Conservation (phyloP, 768 basidiomycete genomes). For the Phanerochaete sordida region DNA sequence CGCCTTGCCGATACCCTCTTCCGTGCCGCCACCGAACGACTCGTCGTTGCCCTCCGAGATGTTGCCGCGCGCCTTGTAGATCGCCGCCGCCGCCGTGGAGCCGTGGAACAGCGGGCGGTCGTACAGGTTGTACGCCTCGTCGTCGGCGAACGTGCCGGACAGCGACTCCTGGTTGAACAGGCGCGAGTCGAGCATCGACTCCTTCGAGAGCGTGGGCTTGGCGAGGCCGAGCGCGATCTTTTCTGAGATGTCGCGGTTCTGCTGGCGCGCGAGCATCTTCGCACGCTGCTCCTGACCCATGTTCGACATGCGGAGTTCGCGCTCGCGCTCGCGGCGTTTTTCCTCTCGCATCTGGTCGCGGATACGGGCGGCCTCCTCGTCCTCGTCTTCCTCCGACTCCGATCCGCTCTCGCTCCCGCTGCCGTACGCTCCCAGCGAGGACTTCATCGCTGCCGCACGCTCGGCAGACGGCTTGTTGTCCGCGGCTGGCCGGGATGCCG, state of each 20-base stretch:
- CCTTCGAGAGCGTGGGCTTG: conserved; percentile 94
- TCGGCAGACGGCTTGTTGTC: conserved; percentile 59
- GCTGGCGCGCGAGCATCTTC: conserved; percentile 91
- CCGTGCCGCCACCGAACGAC: conserved; percentile 90
- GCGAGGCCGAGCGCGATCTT: conserved; percentile 97
- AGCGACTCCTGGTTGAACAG: conserved; percentile 96
- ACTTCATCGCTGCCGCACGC: conserved; percentile 67
- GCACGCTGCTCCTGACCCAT: conserved; percentile 98
- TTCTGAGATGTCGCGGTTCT: conserved; percentile 98
- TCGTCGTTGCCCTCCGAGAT: conserved; percentile 85
- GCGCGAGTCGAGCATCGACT: conserved; percentile 95
- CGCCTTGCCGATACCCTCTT: conserved; percentile 89
- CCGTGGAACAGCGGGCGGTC: conserved; percentile 96
- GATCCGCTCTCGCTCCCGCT: conserved; percentile 63
- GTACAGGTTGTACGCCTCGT: conserved; percentile 93
- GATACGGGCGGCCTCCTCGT: conserved; percentile 81
- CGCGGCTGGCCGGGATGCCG: conserved; percentile 11
- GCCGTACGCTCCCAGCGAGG: conserved; percentile 81
- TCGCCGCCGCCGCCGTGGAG: conserved; percentile 96
- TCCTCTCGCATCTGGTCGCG: conserved; percentile 90
- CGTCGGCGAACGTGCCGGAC: conserved; percentile 77
- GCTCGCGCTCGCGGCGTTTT: conserved; percentile 90
- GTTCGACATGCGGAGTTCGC: conserved; percentile 98
- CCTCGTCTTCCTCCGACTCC: conserved; percentile 44
- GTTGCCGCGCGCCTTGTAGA: conserved; percentile 93